Base-by-base conservation (phyloP, 805 yeast genomes). In the Yarrowia hollandica region DNA sequence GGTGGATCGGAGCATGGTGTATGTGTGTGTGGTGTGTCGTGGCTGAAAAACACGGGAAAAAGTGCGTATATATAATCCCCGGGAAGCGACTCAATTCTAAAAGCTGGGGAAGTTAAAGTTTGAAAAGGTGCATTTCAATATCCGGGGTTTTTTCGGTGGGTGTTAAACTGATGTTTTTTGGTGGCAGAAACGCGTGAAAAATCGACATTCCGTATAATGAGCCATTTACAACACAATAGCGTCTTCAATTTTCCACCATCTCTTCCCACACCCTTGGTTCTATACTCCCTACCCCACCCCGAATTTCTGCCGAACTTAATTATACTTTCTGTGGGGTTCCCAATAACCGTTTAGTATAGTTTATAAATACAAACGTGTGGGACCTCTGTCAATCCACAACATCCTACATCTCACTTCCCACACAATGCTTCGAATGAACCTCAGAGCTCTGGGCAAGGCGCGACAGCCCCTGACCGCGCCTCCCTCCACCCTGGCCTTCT, bases 81-180 rank as follows among this genome's bases (percentile, higher is more conserved):
- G 11, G 38, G 39, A 19, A 6, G 25, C 16, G 18, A 5, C 15
- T 44, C 15, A 33, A 33, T 22, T n/a, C 22, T 30, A 46, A 46
- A 46, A 31, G 37, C 38, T 48, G 55, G 55, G 55, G 55, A 48
- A 48, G 22, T 48, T 31, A 31, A 33, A 18, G 55, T 48, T 46
- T 31, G 21, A 12, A 7, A 30, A n/a, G 6, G 16, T 28, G 52
- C 52, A 44, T 10, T 19, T 48, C 55, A 30, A 48, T 48, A 48
- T 48, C 55, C 55, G 55, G 55, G 55, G 55, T 22, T 15, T 31
- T 31, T 31, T 48, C 55, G 55, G 55, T n/a, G 33, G 21, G 52
- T 12, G 18, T 14, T 8, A 4, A 9, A 15, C 9, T 23, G 14
- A 4, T n/a, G 19, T 8, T 2, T 23, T 10, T 5, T 2, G 18